Base-by-base conservation (phyloP, 2,329 filamentous ascomycete genomes). In the Ascochyta lentis region DNA sequence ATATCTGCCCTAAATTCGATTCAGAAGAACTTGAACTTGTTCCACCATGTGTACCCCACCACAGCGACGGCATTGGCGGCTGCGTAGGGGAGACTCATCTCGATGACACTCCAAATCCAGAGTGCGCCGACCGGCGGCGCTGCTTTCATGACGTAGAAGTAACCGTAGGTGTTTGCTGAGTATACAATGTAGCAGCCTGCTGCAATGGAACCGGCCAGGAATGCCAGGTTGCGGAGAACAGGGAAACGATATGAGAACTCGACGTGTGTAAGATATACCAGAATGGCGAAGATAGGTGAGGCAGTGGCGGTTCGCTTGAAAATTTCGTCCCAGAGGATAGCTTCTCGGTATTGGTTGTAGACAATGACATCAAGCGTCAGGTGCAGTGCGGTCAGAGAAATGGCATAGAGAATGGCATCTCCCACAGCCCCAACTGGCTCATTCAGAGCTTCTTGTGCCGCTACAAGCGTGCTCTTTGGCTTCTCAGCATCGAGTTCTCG, bases 21-120 rank as follows among this genome's bases (percentile, higher is more conserved):
- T 68, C 59, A 81, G 46, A 78, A 76, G 52, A 82, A 76, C 2
- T 75, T 72, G 69, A 84, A 85, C 2, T 80, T 81, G 63, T 81
- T 83, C 78, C 79, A 86, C 76, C 78, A 82, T 5, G 82, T 74
- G 74, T 81, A 87, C 1, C 68, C 74, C 48, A 81, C 65, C 13
- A 86, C 82, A n/a, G 78, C 72, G 37, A 78, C 51, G 22, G 84
- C 75, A 40, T 82, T 85, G n/a, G 78, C 67, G 23, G 88, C 78
- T 0, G 90, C 90, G 68, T 84, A 87, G 0, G 81, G 69, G 37
- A 96, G 79, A 51, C 91, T 84, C 77, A 97, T 83, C 78, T 99
- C 95, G 42, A 98, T 83, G 22, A 98, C 88, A 29, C 89, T 87
- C 92, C 94, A 98, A 4, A 98, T 84, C 93, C 94, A 98, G 16